Percentiles rank a stretch among this genome's conserved stretches.
Evolutionary conservation across 352 stramenopile species (phyloP).

Genomic region (Pythium rishiriense): DNA sequence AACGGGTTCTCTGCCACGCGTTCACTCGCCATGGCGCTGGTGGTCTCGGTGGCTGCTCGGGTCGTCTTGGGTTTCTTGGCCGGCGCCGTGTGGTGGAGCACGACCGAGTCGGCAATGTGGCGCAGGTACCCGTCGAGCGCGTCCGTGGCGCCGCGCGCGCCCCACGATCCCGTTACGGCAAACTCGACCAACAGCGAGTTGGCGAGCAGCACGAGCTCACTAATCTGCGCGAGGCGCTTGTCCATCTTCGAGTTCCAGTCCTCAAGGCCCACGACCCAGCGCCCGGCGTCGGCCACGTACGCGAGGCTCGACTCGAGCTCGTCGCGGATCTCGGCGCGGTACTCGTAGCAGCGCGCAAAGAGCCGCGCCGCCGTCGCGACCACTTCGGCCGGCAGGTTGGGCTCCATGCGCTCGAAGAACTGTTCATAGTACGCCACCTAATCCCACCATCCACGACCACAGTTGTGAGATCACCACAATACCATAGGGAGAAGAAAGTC

Average conservation of each 20-base stretch:
- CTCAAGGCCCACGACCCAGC: constrained; percentile 81
- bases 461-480: neutral
- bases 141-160: constrained; percentile 53
- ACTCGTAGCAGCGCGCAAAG: constrained; percentile 81
- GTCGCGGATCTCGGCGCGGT: constrained; percentile 78
- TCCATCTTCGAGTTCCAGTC: constrained; percentile 90
- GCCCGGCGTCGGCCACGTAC: constrained; percentile 46
- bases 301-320: constrained; percentile 57
- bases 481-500: neutral
- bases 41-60: constrained; percentile 2
- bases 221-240: constrained; percentile 77
- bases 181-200: constrained; percentile 78
- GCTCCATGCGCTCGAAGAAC: constrained; percentile 71
- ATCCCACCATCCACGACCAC: constrained; percentile 7
- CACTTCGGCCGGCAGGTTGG: constrained; percentile 65
- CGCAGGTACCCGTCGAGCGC: constrained; percentile 69
- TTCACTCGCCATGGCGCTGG: neutral
- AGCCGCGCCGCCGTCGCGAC: constrained; percentile 51
- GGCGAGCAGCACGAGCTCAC: constrained; percentile 74
- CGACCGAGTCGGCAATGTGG: constrained; percentile 59
- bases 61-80: neutral
- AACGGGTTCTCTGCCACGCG: constrained; percentile 3
- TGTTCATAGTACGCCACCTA: constrained; percentile 85
- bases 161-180: constrained; percentile 57
- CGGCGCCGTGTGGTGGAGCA: constrained; percentile 47